These are phyloP conservation scores for Colletotrichum lini DNA, from an alignment of 2,329 filamentous ascomycete genomes.

Conservation along the genomic window DNA sequence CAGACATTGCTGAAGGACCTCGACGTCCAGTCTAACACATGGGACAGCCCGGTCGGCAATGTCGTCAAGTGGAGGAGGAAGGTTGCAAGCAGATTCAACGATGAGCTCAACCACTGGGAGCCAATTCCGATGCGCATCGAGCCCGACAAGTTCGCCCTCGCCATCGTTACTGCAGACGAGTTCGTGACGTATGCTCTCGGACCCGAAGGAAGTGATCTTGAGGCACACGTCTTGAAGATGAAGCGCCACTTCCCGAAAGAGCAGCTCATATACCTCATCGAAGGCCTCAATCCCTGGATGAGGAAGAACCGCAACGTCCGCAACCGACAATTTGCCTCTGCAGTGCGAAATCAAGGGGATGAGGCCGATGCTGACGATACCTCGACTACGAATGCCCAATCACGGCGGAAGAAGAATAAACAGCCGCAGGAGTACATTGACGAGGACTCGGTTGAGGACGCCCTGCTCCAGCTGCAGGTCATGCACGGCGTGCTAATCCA, in stretches of 20 bases:
- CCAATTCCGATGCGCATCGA: conserved; percentile 67
- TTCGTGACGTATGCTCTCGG: conserved; percentile 73
- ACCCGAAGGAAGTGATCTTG: conserved; percentile 64
- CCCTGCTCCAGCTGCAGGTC: conserved; percentile 79
- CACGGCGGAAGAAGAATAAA: conserved; percentile 58
- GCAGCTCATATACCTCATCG: conserved; percentile 78
- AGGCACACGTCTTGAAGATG: conserved; percentile 71
- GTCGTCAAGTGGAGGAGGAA: conserved; percentile 80
- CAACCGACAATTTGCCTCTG: conserved; percentile 77
- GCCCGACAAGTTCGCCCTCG: conserved; percentile 73
- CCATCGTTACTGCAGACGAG: conserved; percentile 73
- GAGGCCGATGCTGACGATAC: conserved; percentile 44
- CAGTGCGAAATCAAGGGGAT: conserved; percentile 66
- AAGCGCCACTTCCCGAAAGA: conserved; percentile 66
- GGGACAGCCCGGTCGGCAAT: conserved; percentile 62
- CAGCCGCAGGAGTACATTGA: conserved; percentile 67
- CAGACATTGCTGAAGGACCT: conserved; percentile 66
- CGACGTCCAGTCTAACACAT: conserved; percentile 61
- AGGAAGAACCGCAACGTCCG: conserved; percentile 77
- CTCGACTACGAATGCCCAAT: conserved; percentile 45
- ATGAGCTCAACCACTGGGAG: conserved; percentile 74
- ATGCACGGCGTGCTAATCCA: conserved; percentile 77
- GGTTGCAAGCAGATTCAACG: conserved; percentile 74
- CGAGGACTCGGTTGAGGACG: conserved; percentile 79
- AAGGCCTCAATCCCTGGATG: conserved; percentile 77